Base-by-base conservation (phyloP, 371 early-diverging fungal genomes). In the Apophysomyces sp. region DNA sequence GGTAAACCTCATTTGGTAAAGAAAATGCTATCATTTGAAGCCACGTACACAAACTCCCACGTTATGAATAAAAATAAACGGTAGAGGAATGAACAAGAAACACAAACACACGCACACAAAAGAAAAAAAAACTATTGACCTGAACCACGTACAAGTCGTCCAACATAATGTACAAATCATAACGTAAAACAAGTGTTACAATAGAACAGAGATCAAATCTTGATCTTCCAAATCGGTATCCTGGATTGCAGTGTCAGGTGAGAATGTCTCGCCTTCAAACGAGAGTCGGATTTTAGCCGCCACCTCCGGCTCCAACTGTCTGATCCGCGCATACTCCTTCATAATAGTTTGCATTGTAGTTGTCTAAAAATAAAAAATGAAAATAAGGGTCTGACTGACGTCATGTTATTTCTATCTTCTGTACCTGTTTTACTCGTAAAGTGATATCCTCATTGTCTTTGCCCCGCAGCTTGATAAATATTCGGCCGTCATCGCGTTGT, bases 191-290 rank as follows among this genome's bases (percentile, higher is more conserved):
- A 11, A 2, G 34, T 18, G 16, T 44, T 21, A 44, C 26, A 44
- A 9, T 4, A 44, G 49, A 21, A 74, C 80, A 26, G 74, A 72
- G 2, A 77, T n/a, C 39, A 80, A 56, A 61, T 77, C 77, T 52
- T 77, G 65, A 40, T 74, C 67, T 52, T 80, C 80, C 41, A 77
- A 56, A 8, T 77, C 77, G 0, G 69, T 70, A 6, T 75, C 72
- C 52, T 68, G 64, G 8, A 80, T 57, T 2, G 59, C 62, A 15
- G 40, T 36, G 30, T 65, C 53, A 8, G 55, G 57, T 40, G 63
- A 61, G 30, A 77, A 39, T 13, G 27, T 60, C 36, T 76, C 77
- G n/a, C 75, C 77, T 58, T 72, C 77, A 60, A 75, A 73, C 9
- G 63, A 70, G 8, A 75, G 53, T 3, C 40, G 52, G 29, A 77